Evolutionary conservation across 345 rosid genomes (phyloP).

Genomic region (Kernera saxatilis): DNA sequence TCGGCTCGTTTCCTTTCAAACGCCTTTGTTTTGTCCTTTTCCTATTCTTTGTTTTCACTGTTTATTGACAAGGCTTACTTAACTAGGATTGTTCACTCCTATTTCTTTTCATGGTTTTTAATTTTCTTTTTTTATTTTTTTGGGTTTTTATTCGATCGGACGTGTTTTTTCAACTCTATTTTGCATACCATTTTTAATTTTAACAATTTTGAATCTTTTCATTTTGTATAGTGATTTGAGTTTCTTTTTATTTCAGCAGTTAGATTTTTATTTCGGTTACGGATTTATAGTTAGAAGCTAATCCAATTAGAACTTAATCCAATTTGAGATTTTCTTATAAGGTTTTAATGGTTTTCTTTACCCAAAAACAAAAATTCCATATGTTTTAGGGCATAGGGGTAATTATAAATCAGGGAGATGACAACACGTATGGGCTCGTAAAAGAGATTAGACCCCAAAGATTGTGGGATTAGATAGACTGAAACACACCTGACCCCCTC

Average conservation of each 20-base stretch:
- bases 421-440: conserved; percentile 15
- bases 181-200: no score
- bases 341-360: neutral
- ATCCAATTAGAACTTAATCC: no score
- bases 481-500: conserved; percentile 11
- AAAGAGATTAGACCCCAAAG: conserved; percentile 22
- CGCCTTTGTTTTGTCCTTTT: neutral
- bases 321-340: neutral
- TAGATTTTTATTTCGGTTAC: no score
- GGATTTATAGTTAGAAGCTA: no score
- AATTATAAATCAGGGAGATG: conserved; percentile 1
- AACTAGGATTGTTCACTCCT: conserved; percentile 11
- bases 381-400: neutral
- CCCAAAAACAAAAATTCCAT: neutral
- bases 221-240: no score
- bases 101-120: neutral
- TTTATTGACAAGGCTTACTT: conserved; percentile 10
- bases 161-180: no score
- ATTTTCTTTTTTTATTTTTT: no score
- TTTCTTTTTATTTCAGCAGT: no score
- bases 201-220: no score
- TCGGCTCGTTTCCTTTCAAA: neutral
- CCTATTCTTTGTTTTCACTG: conserved; percentile 8
- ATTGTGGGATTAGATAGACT: conserved; percentile 25
- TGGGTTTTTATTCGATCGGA: no score